phyloP scores from a whole-genome alignment of 306 rosid species.

The Delonix regia region DNA sequence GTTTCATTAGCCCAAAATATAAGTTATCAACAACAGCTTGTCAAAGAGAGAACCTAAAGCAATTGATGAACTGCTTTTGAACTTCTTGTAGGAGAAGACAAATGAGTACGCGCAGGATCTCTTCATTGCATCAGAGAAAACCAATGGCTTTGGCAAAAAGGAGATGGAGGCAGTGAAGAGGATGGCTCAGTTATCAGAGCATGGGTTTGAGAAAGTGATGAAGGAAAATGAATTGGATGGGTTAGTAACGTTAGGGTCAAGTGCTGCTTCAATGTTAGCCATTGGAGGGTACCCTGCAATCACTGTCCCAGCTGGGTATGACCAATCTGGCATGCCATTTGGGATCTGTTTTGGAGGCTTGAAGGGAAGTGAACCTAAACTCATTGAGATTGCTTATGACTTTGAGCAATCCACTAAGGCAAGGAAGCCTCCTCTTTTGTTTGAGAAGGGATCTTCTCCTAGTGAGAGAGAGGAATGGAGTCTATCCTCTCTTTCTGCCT shows the following conservation, averaged over 20 bases:
- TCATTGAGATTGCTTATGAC: constrained; percentile 57
- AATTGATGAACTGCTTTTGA: neutral
- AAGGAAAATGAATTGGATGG: constrained; percentile 53
- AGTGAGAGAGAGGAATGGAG: too few relatives aligned
- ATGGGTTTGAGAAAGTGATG: constrained; percentile 59
- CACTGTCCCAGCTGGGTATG: constrained; percentile 56
- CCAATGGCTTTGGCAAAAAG: constrained; percentile 49
- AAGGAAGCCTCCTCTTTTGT: constrained; percentile 44
- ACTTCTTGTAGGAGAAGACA: constrained; percentile 48
- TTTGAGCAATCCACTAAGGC: constrained; percentile 60
- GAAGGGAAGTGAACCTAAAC: constrained; percentile 51
- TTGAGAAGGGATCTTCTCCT: too few relatives aligned
- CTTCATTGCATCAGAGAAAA: constrained; percentile 47
- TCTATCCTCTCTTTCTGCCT: too few relatives aligned
- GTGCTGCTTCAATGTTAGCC: constrained; percentile 35
- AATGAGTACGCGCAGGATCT: constrained; percentile 58
- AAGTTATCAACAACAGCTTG: too few relatives aligned
- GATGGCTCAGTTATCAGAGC: constrained; percentile 39
- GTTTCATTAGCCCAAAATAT: neutral
- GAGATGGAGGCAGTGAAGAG: constrained; percentile 40
- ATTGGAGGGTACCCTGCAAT: constrained; percentile 62
- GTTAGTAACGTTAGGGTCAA: constrained; percentile 41
- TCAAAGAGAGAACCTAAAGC: too few relatives aligned
- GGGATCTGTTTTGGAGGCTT: constrained; percentile 56
- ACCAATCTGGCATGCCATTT: constrained; percentile 44